These are phyloP conservation scores for Kurtzmaniella quercitrusa DNA, from an alignment of 1,139 yeast species.

Conservation along the genomic window DNA sequence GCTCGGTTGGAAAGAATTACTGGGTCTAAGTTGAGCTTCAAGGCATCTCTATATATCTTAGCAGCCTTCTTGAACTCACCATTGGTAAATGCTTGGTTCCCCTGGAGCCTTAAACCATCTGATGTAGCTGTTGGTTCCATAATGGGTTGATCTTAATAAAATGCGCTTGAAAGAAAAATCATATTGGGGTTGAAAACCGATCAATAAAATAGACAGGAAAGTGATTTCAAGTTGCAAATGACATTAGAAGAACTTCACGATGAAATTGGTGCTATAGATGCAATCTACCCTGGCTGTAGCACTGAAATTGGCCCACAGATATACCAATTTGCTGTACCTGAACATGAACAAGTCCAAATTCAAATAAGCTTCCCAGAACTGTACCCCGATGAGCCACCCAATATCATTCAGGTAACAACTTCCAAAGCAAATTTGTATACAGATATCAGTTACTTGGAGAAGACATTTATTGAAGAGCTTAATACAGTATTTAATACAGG, in stretches of 20 bases:
- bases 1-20: conserved; percentile 78
- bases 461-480: conserved; percentile 45
- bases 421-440: conserved; percentile 26
- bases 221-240: conserved; percentile 15
- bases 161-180: not conserved
- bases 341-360: conserved; percentile 51
- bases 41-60: conserved; percentile 60
- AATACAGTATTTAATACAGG: conserved; percentile 49
- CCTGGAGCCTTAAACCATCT: conserved; percentile 42
- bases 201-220: not conserved
- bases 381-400: conserved; percentile 69
- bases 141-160: not conserved
- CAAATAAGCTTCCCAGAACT: conserved; percentile 64
- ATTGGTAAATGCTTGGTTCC: conserved; percentile 62
- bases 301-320: conserved; percentile 29
- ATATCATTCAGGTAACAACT: conserved; percentile 46
- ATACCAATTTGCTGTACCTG: conserved; percentile 59
- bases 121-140: conserved; percentile 10
- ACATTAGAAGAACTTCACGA: conserved; percentile 61
- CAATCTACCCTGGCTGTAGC: conserved; percentile 72
- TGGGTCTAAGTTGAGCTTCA: conserved; percentile 56
- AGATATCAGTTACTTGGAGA: conserved; percentile 42
- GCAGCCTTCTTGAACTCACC: conserved; percentile 57
- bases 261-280: conserved; percentile 79
- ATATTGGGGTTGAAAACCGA: not conserved